Evolutionary conservation across 2,329 filamentous ascomycete genomes (phyloP).

Genomic region (Ilyonectria robusta): DNA sequence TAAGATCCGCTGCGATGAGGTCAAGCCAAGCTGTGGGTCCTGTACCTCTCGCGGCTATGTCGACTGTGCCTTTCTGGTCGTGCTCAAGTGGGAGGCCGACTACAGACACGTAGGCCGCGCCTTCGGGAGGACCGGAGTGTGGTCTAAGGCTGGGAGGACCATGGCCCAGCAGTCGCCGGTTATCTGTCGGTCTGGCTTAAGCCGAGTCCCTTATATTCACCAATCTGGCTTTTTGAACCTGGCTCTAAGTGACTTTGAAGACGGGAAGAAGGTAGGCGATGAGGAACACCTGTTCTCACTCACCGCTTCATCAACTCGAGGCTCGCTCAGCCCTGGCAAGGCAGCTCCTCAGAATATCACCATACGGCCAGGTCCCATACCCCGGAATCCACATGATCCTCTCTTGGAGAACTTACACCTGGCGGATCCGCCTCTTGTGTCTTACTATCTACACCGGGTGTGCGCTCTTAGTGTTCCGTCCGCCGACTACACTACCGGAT

Average conservation of each 20-base stretch:
- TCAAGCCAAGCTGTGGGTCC: conserved; percentile 37
- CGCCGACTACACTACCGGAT: conserved; percentile 23
- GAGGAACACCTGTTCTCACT: background rate
- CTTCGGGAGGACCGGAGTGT: conserved; percentile 50
- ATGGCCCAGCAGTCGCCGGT: background rate
- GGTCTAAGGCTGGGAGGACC: conserved; percentile 40
- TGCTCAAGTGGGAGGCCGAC: conserved; percentile 50
- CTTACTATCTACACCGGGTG: conserved; percentile 41
- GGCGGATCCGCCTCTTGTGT: conserved; percentile 33
- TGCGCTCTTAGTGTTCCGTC: conserved; percentile 44
- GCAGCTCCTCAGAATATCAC: background rate
- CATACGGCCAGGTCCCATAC: conserved; percentile 6
- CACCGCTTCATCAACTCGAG: background rate
- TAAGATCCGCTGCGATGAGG: conserved; percentile 43
- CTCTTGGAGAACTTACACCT: background rate
- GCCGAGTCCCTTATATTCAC: conserved; percentile 3
- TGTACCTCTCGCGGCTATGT: conserved; percentile 38
- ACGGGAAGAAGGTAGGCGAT: background rate
- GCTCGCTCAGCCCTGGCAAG: background rate
- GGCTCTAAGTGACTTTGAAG: conserved; percentile 9
- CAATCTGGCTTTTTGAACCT: conserved; percentile 19
- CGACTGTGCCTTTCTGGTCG: conserved; percentile 28
- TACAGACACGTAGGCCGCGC: conserved; percentile 45
- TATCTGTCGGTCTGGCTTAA: background rate
- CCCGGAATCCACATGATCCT: conserved; percentile 7